These are phyloP conservation scores for Trichoderma oligosporum DNA, from an alignment of 2,329 filamentous ascomycete species.

Conservation along the genomic window DNA sequence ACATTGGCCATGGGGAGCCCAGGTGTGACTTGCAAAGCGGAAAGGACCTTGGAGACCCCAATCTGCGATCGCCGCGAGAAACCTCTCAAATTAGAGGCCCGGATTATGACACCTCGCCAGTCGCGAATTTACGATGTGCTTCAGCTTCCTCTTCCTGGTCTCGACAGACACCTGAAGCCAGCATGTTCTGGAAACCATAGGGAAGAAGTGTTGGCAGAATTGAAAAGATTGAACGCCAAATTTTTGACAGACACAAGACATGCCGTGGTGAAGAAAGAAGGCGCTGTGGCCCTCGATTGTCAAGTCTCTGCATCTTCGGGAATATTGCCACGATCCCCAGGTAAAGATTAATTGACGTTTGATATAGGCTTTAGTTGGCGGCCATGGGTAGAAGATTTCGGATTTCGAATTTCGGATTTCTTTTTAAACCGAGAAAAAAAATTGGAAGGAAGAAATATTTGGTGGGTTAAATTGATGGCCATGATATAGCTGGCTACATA, in stretches of 20 bases:
- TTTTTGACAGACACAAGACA: conserved; percentile 26
- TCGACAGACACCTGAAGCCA: conserved; percentile 26
- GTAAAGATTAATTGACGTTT: too few relatives aligned
- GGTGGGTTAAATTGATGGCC: background rate
- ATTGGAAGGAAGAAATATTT: background rate
- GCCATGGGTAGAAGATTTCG: too few relatives aligned
- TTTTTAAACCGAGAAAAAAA: background rate
- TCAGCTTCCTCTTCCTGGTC: conserved; percentile 26
- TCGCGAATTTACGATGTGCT: conserved; percentile 21
- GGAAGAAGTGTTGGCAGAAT: conserved; percentile 28
- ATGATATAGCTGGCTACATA: background rate
- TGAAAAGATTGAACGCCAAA: conserved; percentile 29
- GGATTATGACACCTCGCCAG: background rate
- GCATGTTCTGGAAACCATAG: conserved; percentile 20
- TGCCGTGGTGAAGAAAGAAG: background rate
- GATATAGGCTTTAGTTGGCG: too few relatives aligned
- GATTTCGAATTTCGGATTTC: background rate
- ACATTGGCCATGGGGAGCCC: background rate
- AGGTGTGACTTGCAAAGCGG: background rate
- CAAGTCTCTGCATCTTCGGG: background rate
- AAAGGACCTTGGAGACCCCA: background rate
- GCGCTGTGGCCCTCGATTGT: background rate
- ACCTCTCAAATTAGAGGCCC: background rate
- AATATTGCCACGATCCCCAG: too few relatives aligned
- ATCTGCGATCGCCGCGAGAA: background rate